Evolutionary conservation across 2,329 filamentous ascomycete species (phyloP).

Genomic region (Fusarium pseudocircinatum): DNA sequence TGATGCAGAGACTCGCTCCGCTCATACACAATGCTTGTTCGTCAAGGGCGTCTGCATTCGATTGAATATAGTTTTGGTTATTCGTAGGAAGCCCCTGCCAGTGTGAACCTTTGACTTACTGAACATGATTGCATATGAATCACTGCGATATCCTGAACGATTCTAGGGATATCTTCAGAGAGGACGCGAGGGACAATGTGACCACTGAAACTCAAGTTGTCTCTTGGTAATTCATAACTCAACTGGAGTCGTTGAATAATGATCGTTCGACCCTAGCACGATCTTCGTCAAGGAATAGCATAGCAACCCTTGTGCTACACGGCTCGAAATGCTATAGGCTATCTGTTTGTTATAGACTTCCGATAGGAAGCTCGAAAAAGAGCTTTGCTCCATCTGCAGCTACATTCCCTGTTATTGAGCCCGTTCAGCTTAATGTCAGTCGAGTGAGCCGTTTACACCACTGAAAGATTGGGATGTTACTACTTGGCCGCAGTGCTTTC

Average conservation of each 20-base stretch:
- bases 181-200: not conserved
- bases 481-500: not conserved
- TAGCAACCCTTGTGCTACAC: not conserved
- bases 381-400: not conserved
- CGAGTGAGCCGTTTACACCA: not conserved
- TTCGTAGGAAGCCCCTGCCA: not conserved
- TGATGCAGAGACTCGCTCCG: slow-evolving; percentile 1
- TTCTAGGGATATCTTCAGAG: not conserved
- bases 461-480: not conserved
- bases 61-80: not conserved
- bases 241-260: not conserved
- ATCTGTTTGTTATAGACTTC: slow-evolving; percentile 21
- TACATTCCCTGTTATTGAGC: not conserved
- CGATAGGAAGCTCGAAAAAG: not conserved
- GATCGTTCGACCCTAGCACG: slow-evolving; percentile 18
- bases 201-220: not conserved
- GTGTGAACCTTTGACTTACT: not conserved
- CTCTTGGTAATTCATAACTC: not conserved
- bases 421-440: not conserved
- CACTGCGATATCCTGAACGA: not conserved
- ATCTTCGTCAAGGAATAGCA: slow-evolving; percentile 8
- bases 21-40: slow-evolving; percentile 7
- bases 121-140: not conserved
- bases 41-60: not conserved
- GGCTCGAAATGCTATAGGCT: not conserved